Evolutionary conservation across 495 filamentous ascomycete genomes (phyloP).

Genomic region (Collariella sp.): DNA sequence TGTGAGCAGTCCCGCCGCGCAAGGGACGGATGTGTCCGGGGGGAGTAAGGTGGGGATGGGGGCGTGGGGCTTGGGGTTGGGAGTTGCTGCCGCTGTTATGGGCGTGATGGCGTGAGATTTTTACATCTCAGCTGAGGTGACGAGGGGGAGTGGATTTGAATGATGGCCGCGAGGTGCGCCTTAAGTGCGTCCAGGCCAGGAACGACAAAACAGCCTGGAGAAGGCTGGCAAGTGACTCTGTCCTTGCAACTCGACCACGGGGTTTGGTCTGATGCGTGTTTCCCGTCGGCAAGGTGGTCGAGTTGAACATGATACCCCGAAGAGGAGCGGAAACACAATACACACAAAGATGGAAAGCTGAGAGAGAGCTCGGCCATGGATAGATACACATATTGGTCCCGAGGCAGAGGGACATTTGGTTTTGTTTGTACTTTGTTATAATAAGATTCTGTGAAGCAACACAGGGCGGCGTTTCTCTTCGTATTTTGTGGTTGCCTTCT

Average conservation of each 20-base stretch:
- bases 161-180: not conserved
- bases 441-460: conserved; percentile 6
- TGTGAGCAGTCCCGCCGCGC: not conserved
- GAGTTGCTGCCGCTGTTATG: conserved; percentile 10
- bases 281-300: conserved; percentile 9
- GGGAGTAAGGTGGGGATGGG: conserved; percentile 14
- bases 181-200: not conserved
- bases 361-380: conserved; percentile 1
- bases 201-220: not conserved
- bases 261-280: conserved; percentile 9
- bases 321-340: conserved; percentile 3
- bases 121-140: too few relatives aligned
- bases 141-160: not conserved
- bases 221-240: not conserved
- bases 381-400: not conserved
- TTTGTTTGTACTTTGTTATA: conserved; percentile 8
- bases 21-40: conserved; percentile 9
- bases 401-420: not conserved
- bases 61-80: conserved; percentile 11
- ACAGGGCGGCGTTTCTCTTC: not conserved
- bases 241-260: not conserved
- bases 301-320: conserved; percentile 8
- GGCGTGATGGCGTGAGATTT: conserved; percentile 14
- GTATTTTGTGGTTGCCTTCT: not conserved
- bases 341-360: conserved; percentile 1